Evolutionary conservation across 1,139 yeast species (phyloP).

Genomic region (Casaregolazyma lundiana): DNA sequence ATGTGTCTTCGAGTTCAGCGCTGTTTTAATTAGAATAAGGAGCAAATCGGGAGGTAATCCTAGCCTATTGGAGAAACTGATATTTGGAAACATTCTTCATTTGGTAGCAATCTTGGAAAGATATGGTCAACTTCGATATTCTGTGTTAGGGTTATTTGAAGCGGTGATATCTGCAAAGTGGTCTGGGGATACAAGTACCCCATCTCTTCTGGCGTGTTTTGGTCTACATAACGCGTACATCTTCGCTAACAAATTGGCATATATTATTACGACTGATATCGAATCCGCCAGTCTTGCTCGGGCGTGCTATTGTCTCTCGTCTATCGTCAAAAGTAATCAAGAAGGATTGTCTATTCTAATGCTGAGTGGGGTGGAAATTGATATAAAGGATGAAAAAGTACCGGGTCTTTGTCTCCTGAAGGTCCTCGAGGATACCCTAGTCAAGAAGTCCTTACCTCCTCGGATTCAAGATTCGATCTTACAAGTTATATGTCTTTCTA

Average conservation of each 20-base stretch:
- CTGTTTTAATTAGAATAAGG: slow-evolving; percentile 52
- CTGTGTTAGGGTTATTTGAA: slow-evolving; percentile 55
- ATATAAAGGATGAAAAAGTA: slow-evolving; percentile 27
- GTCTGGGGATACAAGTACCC: slow-evolving; percentile 47
- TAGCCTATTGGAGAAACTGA: slow-evolving; percentile 58
- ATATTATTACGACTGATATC: slow-evolving; percentile 57
- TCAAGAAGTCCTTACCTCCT: slow-evolving; percentile 38
- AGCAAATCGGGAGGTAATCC: slow-evolving; percentile 45
- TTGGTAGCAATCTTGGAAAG: slow-evolving; percentile 58
- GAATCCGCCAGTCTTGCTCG: slow-evolving; percentile 57
- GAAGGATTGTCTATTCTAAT: slow-evolving; percentile 80
- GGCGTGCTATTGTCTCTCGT: slow-evolving; percentile 68
- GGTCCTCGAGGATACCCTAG: slow-evolving; percentile 55
- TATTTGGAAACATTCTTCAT: slow-evolving; percentile 54
- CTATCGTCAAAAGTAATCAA: slow-evolving; percentile 66
- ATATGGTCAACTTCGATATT: slow-evolving; percentile 45
- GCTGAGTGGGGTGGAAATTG: slow-evolving; percentile 62
- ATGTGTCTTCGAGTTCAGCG: slow-evolving; percentile 40
- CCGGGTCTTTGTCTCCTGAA: slow-evolving; percentile 42
- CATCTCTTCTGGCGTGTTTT: slow-evolving; percentile 76
- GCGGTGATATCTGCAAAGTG: slow-evolving; percentile 60
- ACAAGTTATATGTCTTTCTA: slow-evolving; percentile 32
- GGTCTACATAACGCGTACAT: slow-evolving; percentile 60
- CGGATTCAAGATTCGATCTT: slow-evolving; percentile 24
- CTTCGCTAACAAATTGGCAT: slow-evolving; percentile 53